Evolutionary conservation across 257 asterid genomes (phyloP).

Genomic region (Primulina tabacum): DNA sequence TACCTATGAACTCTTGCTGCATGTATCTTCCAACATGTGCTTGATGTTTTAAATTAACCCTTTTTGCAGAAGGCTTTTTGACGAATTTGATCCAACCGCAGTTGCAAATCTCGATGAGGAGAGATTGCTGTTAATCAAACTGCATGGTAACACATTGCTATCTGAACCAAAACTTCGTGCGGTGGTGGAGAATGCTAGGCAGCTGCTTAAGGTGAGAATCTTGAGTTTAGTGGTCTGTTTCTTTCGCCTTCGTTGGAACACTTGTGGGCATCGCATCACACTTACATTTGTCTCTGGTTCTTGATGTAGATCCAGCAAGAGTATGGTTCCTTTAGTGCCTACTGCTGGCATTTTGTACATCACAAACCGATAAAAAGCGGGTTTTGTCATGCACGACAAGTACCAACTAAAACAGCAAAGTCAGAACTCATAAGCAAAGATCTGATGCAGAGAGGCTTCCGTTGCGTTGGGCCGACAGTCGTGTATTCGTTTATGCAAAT

Average conservation of each 20-base stretch:
- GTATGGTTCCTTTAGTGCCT: conserved; percentile 68
- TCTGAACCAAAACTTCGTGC: conserved; percentile 80
- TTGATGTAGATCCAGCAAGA: conserved; percentile 60
- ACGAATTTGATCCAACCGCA: conserved; percentile 57
- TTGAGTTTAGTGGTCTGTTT: neutral
- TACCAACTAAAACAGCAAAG: conserved; percentile 77
- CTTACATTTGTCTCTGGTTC: neutral
- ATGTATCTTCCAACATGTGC: conserved; percentile 1
- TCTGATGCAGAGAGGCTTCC: conserved; percentile 57
- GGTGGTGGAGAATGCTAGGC: conserved; percentile 67
- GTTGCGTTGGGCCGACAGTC: conserved; percentile 71
- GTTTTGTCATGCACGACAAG: conserved; percentile 56
- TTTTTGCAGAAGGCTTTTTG: conserved; percentile 56
- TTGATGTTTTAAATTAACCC: neutral
- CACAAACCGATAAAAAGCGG: conserved; percentile 46
- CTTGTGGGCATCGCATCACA: too few species aligned
- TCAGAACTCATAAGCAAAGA: conserved; percentile 74
- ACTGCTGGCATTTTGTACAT: conserved; percentile 71
- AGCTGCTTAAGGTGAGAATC: conserved; percentile 56
- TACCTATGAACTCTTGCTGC: conserved; percentile 7
- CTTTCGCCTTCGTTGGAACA: neutral
- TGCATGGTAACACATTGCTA: conserved; percentile 49
- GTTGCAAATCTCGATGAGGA: conserved; percentile 59
- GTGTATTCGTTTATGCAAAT: conserved; percentile 81
- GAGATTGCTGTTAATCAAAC: conserved; percentile 38